Evolutionary conservation across 2,329 filamentous ascomycete species (phyloP).

Genomic region (Penicillium capsulatum): DNA sequence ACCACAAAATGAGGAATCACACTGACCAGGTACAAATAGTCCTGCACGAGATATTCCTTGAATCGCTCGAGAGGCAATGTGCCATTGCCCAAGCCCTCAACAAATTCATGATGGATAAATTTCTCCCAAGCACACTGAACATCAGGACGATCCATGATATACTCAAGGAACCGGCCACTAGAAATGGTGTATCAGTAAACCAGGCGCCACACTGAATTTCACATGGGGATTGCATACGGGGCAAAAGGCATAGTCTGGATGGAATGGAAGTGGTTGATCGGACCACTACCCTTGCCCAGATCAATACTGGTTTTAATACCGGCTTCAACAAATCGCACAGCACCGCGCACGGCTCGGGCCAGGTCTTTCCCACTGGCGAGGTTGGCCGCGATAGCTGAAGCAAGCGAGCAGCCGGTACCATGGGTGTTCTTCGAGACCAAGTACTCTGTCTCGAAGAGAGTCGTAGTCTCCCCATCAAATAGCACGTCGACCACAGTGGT

Average conservation of each 20-base stretch:
- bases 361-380: conserved; percentile 51
- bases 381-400: conserved; percentile 66
- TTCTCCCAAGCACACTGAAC: conserved; percentile 69
- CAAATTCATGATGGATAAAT: conserved; percentile 80
- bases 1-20: not conserved
- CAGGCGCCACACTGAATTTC: not conserved
- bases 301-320: conserved; percentile 56
- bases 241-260: conserved; percentile 57
- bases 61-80: conserved; percentile 71
- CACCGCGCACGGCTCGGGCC: conserved; percentile 50
- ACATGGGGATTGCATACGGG: conserved; percentile 40
- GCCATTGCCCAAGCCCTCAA: conserved; percentile 69
- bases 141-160: conserved; percentile 69
- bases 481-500: conserved; percentile 73
- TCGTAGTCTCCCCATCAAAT: conserved; percentile 53
- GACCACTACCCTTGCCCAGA: conserved; percentile 58
- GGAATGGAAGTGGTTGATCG: conserved; percentile 66
- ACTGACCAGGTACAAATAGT: conserved; percentile 79
- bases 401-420: conserved; percentile 89
- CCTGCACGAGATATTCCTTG: conserved; percentile 84
- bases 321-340: conserved; percentile 58
- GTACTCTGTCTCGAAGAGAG: conserved; percentile 65
- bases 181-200: conserved; percentile 4
- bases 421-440: conserved; percentile 77
- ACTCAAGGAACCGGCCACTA: conserved; percentile 76